Evolutionary conservation across 805 yeast genomes (phyloP), one percentile per base, ranked within the genome.

Genomic region (Wickerhamiella allomyrinae): DNA sequence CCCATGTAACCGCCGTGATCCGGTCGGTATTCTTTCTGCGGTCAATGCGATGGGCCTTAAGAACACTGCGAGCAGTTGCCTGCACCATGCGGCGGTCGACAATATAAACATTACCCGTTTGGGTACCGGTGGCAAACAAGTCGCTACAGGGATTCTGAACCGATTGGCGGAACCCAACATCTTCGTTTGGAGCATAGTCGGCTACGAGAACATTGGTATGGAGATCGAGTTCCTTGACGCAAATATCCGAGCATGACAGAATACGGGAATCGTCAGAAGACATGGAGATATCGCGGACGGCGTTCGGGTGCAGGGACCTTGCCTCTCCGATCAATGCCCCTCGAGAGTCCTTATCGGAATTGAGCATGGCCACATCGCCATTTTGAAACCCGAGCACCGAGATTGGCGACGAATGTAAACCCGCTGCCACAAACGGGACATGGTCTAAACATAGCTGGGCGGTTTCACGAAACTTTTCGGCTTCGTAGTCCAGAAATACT

Each of bases 1-100:
- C 24, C 57, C 59, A 56, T 7, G 43, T 42, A 7, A 53, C 8
- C 3, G 56, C 49, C 3, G 55, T 44, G 21, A 54, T 41, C 14
- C 19, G 24, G 5, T 20, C 23, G 24, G 25, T 13, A 10, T 15
- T 4, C 15, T 21, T n/a, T n/a, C n/a, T n/a, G 7, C 21, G 20
- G 13, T 34, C 37, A 11, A 21, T 13, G 2, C 37, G 23, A 20
- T 34, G 37, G 37, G 37, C 37, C 13, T 21, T 34, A 15, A 34
- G 13, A n/a, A 34, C 7, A 17, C 15, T 27, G 4, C 14, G 31
- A 9, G 31, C 31, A 2, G 23, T 19, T 6, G 17, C 25, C 37
- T 17, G 37, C 5, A 10, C 13, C 3, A 5, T 10, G 15, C 37
- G 37, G 17, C 14, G 14, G 24, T 34, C 37, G 4, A 34, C 5